Base-by-base conservation (phyloP, 2,329 filamentous ascomycete genomes). In the Ploettnerulaceae sp. region DNA sequence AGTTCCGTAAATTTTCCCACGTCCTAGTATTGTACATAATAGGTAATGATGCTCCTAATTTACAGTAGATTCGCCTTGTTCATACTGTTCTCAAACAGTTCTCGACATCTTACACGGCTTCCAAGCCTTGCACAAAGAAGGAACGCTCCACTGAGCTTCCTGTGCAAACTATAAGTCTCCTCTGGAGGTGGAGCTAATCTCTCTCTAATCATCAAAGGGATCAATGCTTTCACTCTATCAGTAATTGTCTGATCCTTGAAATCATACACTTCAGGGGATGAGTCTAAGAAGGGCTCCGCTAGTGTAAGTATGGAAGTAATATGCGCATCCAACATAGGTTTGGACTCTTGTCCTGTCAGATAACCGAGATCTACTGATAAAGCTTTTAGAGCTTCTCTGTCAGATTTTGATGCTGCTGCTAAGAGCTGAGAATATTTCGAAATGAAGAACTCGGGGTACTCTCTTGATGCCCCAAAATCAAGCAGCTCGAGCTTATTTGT, bases 181-280 rank as follows among this genome's bases (percentile, higher is more conserved):
- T 98, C 94, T 0, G 93, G 93, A 18, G 94, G 93, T 18, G 93
- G 91, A 12, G 88, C 81, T 15, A 98, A 70, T 26, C 93, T 72
- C 71, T 98, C 93, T 47, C 80, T 79, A 36, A 98, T 75, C 93
- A 98, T 98, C 43, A 95, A 72, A 12, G 93, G 93, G 56, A 98
- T 97, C 43, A 95, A 75, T 3, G 74, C 77, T 60, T 90, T 82
- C 47, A 98, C 91, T 34, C 94, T 77, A 62, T 97, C 90, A 1
- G 93, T 98, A 57, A 98, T 97, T 1, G 91, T 98, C 72, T 98
- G 93, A 61, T 91, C 81, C 49, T 79, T 73, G 67, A 98, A 98
- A 65, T 98, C 89, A 65, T 98, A 98, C 0, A 94, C 69, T 40
- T 86, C 84, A 0, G 89, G 87, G 0, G 89, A 87, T 1, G 72